Base-by-base conservation (phyloP, 176 grass and related monocot genomes). In the Cocos nucifera region DNA sequence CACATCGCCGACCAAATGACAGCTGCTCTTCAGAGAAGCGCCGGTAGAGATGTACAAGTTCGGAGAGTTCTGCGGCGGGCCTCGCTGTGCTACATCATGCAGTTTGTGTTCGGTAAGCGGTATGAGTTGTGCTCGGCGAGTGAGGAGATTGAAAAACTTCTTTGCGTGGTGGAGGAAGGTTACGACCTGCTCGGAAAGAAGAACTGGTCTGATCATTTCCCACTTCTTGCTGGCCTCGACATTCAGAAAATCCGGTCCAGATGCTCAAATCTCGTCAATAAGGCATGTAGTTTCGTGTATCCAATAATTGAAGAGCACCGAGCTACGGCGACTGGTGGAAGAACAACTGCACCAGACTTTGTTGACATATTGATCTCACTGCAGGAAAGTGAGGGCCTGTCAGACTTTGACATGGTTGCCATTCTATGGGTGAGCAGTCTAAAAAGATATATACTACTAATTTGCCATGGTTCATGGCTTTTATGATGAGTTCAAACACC, bases 131-230 rank as follows among this genome's bases (percentile, higher is more conserved):
- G 76, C 22, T 12, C 62, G 16, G 65, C 27, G 22, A 21, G 73
- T 18, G 57, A 69, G 49, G 89, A 85, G 72, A 81, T 75, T 17
- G 78, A 83, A 66, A 78, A 80, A 67, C 72, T 95, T 20, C 53
- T 85, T 16, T 58, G 50, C 48, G 89, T 95, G 85, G 89, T 95
- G 25, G 75, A 89, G 15, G 69, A 95, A 66, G 89, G 89, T 51
- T 95, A 89, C 68, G 82, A 89, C 52, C 75, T 95, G 18, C 72
- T 95, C 1, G 85, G 81, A 0, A 79, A 68, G 89, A 79, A 78
- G 66, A 95, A 95, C 75, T 89, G 85, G 85, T 89, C 81, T 57
- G 85, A 95, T 75, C 80, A 95, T 75, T 89, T 95, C 52, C 81
- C 85, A 17, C 71, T 77, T 28, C 85, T 95, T 4, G 89, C 85